phyloP scores from a whole-genome alignment of 805 yeast genomes.

The Kazachstania kunashirensis region DNA sequence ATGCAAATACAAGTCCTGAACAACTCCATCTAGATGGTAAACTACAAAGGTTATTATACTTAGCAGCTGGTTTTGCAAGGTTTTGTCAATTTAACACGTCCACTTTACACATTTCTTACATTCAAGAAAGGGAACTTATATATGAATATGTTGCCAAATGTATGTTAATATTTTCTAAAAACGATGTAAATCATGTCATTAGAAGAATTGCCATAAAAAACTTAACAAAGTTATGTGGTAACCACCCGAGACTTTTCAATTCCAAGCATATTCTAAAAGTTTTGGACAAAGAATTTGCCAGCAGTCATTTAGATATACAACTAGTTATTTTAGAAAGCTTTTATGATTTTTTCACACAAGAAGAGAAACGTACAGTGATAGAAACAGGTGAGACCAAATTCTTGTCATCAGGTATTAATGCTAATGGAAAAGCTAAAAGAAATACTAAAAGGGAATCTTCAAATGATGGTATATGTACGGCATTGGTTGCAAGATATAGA shows the following conservation, averaged over 20 bases:
- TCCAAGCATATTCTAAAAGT: slow-evolving; percentile 43
- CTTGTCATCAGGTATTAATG: slow-evolving; percentile 34
- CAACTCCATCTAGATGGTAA: slow-evolving; percentile 32
- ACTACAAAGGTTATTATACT: slow-evolving; percentile 45
- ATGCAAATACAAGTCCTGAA: slow-evolving; percentile 18
- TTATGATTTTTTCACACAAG: slow-evolving; percentile 45
- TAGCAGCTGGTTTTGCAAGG: slow-evolving; percentile 64
- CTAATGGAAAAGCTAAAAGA: slow-evolving; percentile 33
- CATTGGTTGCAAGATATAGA: slow-evolving; percentile 56
- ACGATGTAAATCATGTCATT: slow-evolving; percentile 27
- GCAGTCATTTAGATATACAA: slow-evolving; percentile 34
- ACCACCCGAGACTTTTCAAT: slow-evolving; percentile 58
- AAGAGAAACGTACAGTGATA: slow-evolving; percentile 39
- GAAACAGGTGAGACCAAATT: slow-evolving; percentile 34
- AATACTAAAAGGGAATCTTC: slow-evolving; percentile 33
- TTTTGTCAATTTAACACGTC: slow-evolving; percentile 46
- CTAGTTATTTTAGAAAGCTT: slow-evolving; percentile 49
- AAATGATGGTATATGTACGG: slow-evolving; percentile 66
- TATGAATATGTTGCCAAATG: slow-evolving; percentile 49
- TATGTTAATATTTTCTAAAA: slow-evolving; percentile 44
- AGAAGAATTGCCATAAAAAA: slow-evolving; percentile 48
- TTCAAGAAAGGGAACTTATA: slow-evolving; percentile 42
- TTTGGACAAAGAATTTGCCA: slow-evolving; percentile 41
- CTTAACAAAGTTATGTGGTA: slow-evolving; percentile 47
- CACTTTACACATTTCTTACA: slow-evolving; percentile 29